Evolutionary conservation across 208 protist species (phyloP).

Genomic region (Blechomonas ayalai): DNA sequence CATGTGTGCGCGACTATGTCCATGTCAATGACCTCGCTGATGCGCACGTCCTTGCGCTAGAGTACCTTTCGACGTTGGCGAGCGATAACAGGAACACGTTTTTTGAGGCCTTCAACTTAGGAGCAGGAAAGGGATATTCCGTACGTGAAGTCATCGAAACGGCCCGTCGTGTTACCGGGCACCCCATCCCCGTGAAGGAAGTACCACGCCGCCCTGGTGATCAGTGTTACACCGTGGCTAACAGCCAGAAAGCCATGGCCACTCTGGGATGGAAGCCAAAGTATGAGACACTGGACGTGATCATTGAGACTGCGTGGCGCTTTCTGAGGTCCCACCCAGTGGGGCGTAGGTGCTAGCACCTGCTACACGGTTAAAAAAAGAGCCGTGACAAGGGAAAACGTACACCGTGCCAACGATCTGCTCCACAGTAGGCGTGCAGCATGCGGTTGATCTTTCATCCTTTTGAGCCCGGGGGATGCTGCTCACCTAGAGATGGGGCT

Average conservation of each 20-base stretch:
- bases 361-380: too few relatives aligned
- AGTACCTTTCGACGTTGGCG: slow-evolving; percentile 47
- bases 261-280: slow-evolving; percentile 68
- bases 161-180: slow-evolving; percentile 85
- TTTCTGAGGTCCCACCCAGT: slow-evolving; percentile 58
- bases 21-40: slow-evolving; percentile 97
- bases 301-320: slow-evolving; percentile 70
- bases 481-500: too few relatives aligned
- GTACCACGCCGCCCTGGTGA: slow-evolving; percentile 59
- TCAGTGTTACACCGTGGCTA: slow-evolving; percentile 67
- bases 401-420: too few relatives aligned
- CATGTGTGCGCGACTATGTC: slow-evolving; percentile 97
- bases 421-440: too few relatives aligned
- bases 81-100: slow-evolving; percentile 32
- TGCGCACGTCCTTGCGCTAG: slow-evolving; percentile 91
- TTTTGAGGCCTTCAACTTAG: slow-evolving; percentile 93
- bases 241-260: slow-evolving; percentile 38
- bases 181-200: slow-evolving; percentile 82
- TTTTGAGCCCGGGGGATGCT: too few relatives aligned
- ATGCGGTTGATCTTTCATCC: too few relatives aligned
- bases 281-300: slow-evolving; percentile 74
- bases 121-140: slow-evolving; percentile 91
- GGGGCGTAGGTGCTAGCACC: too few relatives aligned
- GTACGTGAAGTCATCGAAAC: slow-evolving; percentile 94
- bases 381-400: too few relatives aligned